Base-by-base conservation (phyloP, 305 asterid genomes). In the Rubia occidens region DNA sequence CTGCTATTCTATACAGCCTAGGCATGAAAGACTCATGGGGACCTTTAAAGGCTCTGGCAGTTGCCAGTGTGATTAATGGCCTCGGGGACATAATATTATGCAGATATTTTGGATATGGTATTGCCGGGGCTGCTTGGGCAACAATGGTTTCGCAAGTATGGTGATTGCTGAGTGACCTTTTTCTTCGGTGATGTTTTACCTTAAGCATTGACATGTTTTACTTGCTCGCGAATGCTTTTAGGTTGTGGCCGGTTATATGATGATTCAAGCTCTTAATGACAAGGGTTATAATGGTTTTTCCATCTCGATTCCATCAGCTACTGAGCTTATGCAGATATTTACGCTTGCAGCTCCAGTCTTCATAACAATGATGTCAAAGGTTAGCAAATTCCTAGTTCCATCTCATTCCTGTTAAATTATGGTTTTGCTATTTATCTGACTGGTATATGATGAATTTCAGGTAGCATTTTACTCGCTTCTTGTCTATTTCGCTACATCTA, bases 81-180 rank as follows among this genome's bases (percentile, higher is more conserved):
- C 40, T 83, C 54, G 98, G 98, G 20, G 98, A 93, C 82, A 83
- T 90, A 82, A 84, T 87, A 20, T 73, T 93, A 55, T 90, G 96
- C 81, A 86, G 88, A 88, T 83, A 77, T 80, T 79, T 90, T 60
- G 87, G 82, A 53, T 93, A 82, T 78, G 98, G 98, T 71, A 93
- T 93, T 80, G 98, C 96, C 70, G 97, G 96, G 81, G 98, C 97
- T 66, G 98, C 98, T 76, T 93, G 98, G 98, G 98, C 98, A 69
- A 93, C 98, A 70, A 87, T 90, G 96, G 95, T 77, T 65, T 90
- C 98, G 64, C 97, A 93, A 86, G 98, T 93, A 73, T 45, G 81
- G 64, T 64, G 71, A 75, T 60, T 60, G 56, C 56, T 4, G 49
- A 51, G 56, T 51, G 17, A 69, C 55, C 53, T 17, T 13, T 59